phyloP scores from a whole-genome alignment of 805 yeast species.

The Kodamaea leandrae region DNA sequence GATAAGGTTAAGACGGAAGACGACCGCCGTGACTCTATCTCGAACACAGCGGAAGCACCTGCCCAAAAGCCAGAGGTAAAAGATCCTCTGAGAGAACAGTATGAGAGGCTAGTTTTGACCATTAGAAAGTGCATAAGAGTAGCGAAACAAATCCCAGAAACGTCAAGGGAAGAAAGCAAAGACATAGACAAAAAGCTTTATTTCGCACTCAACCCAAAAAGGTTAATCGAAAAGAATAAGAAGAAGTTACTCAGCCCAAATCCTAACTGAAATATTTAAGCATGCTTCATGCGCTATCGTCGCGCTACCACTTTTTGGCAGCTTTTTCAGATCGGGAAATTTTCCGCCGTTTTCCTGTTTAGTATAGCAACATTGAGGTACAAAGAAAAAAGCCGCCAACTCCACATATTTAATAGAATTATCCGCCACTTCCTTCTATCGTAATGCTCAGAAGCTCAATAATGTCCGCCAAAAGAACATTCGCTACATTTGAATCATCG shows the following conservation, averaged over 20 bases:
- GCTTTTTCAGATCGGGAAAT: background rate
- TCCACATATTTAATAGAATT: background rate
- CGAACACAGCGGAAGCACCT: slow-evolving; percentile 13
- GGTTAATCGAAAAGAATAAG: slow-evolving; percentile 46
- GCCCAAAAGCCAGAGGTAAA: slow-evolving; percentile 9
- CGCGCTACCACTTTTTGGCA: no score
- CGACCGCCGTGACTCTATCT: slow-evolving; percentile 4
- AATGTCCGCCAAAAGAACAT: slow-evolving; percentile 6
- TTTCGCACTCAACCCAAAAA: slow-evolving; percentile 58
- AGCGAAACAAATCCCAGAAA: slow-evolving; percentile 42
- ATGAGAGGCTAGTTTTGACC: slow-evolving; percentile 43
- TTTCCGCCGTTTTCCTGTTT: slow-evolving; percentile 2
- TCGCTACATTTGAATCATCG: slow-evolving; percentile 10
- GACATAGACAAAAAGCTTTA: slow-evolving; percentile 62
- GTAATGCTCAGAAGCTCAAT: slow-evolving; percentile 2
- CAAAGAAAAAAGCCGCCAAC: slow-evolving; percentile 3
- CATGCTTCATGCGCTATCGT: no score
- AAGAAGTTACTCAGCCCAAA: slow-evolving; percentile 11
- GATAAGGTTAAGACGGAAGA: slow-evolving; percentile 10
- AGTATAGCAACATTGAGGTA: background rate
- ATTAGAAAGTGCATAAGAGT: slow-evolving; percentile 49
- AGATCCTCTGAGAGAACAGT: slow-evolving; percentile 26
- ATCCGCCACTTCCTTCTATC: background rate
- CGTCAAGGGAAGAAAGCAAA: slow-evolving; percentile 61
- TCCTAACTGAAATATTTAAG: background rate